Evolutionary conservation across 2,329 filamentous ascomycete genomes (phyloP).

Genomic region (Lomentospora prolificans): DNA sequence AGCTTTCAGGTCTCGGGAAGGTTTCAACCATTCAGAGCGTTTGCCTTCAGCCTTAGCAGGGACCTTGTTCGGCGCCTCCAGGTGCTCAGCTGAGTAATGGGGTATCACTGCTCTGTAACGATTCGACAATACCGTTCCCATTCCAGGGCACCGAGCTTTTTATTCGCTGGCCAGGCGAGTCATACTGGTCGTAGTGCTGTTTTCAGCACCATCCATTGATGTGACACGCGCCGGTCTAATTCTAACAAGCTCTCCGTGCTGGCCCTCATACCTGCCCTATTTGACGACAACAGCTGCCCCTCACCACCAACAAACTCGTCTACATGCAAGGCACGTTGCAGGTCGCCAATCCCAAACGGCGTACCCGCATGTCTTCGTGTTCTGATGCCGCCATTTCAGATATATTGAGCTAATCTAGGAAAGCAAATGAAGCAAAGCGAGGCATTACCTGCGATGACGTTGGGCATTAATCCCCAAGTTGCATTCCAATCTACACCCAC

Average conservation of each 20-base stretch:
- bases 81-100: too few relatives aligned
- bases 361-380: neutral
- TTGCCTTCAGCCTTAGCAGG: too few relatives aligned
- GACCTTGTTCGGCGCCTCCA: too few relatives aligned
- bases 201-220: too few relatives aligned
- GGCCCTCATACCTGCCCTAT: neutral
- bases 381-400: neutral
- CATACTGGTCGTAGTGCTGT: too few relatives aligned
- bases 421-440: neutral
- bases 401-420: neutral
- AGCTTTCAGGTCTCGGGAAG: too few relatives aligned
- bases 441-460: neutral
- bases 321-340: constrained; percentile 2
- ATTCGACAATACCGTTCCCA: too few relatives aligned
- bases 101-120: too few relatives aligned
- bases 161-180: too few relatives aligned
- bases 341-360: neutral
- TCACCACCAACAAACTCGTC: neutral
- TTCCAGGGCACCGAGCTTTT: too few relatives aligned
- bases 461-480: neutral
- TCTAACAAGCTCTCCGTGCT: neutral
- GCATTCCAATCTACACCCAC: neutral
- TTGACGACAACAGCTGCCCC: neutral
- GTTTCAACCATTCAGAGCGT: too few relatives aligned
- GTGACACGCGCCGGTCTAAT: neutral